phyloP scores from a whole-genome alignment of 495 filamentous ascomycete species.

The Chaetomium cochliodes region DNA sequence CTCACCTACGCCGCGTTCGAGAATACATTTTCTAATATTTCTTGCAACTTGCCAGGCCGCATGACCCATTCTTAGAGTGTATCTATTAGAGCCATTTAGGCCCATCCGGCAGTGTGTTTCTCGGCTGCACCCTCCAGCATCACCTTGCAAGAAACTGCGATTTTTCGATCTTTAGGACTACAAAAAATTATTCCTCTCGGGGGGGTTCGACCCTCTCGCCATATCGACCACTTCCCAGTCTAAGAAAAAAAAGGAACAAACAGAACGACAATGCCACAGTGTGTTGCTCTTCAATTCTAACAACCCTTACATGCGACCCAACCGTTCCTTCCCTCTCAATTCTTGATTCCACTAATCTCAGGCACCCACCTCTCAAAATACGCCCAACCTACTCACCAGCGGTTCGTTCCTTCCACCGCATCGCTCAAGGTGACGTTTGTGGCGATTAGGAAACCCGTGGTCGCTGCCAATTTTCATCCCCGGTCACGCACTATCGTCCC shows the following conservation, averaged over 20 bases:
- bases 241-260: neutral
- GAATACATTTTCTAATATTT: too few relatives aligned
- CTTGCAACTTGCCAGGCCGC: too few relatives aligned
- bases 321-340: conserved; percentile 8
- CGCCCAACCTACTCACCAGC: neutral
- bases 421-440: neutral
- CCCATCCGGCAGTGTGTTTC: neutral
- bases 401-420: conserved; percentile 3
- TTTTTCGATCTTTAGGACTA: neutral
- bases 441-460: neutral
- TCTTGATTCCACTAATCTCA: neutral
- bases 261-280: neutral
- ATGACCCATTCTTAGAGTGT: too few relatives aligned
- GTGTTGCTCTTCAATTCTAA: neutral
- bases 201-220: neutral
- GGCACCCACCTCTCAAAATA: neutral
- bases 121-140: neutral
- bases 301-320: neutral
- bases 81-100: neutral
- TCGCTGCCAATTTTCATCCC: conserved; percentile 1
- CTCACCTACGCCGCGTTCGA: too few relatives aligned
- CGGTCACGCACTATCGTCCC: conserved; percentile 10
- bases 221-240: neutral
- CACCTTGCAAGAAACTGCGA: too few relatives aligned
- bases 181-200: neutral